phyloP scores from a whole-genome alignment of 805 yeast genomes.

The Wickerhamia fluorescens region DNA sequence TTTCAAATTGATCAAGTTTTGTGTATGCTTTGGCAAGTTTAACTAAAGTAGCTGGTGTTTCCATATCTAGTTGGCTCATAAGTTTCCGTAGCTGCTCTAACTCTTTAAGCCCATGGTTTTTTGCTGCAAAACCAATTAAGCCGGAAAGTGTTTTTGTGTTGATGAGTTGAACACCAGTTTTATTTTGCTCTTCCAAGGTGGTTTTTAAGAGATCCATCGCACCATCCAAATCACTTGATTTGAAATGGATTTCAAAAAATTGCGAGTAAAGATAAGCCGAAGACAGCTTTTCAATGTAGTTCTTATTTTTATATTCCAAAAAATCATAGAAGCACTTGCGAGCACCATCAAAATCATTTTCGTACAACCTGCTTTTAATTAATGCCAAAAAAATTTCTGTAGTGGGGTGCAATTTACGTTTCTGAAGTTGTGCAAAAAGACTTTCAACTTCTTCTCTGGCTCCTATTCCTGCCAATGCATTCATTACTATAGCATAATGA shows the following conservation, averaged over 20 bases:
- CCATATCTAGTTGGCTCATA: constrained; percentile 12
- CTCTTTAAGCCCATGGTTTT: constrained; percentile 14
- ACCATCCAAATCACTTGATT: constrained; percentile 16
- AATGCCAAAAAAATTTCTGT: constrained; percentile 38
- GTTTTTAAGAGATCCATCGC: constrained; percentile 22
- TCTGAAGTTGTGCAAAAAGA: constrained; percentile 41
- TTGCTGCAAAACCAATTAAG: constrained; percentile 16
- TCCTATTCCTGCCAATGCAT: constrained; percentile 46
- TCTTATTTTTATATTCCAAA: constrained; percentile 12
- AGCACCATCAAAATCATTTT: constrained; percentile 30
- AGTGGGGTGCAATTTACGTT: constrained; percentile 43
- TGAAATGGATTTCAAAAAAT: constrained; percentile 20
- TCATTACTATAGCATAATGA: constrained; percentile 59
- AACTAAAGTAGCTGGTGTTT: constrained; percentile 19
- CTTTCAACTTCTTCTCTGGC: constrained; percentile 41
- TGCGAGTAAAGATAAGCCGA: constrained; percentile 20
- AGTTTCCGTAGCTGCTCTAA: constrained; percentile 10
- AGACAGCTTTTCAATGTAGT: constrained; percentile 9
- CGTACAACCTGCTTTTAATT: constrained; percentile 33
- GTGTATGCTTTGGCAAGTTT: constrained; percentile 23
- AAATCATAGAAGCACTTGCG: constrained; percentile 21
- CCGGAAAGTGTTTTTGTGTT: constrained; percentile 10
- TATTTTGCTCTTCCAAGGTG: constrained; percentile 13
- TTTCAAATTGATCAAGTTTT: constrained; percentile 21
- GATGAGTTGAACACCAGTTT: constrained; percentile 9